A percentile compares a stretch with the other conserved stretches of the same genome.
Conservation (phyloP, 441 rosid species). For the Adansonia madagascariensis region DNA sequence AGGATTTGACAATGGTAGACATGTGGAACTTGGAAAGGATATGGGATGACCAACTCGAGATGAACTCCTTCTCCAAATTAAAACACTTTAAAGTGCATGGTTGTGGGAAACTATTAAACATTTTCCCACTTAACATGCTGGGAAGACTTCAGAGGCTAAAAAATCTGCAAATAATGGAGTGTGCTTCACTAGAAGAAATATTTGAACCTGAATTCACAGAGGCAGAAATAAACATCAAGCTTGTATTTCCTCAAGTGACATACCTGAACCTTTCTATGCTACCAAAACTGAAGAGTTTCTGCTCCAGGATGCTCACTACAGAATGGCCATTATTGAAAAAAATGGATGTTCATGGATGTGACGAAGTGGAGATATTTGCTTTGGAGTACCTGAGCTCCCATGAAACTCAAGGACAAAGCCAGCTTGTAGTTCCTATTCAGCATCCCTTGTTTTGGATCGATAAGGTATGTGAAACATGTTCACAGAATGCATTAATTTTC, state of each 20-base stretch:
- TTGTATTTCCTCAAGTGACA: constrained; percentile 23
- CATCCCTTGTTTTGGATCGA: constrained; percentile 10
- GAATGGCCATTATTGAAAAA: constrained; percentile 25
- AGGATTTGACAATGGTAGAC: constrained; percentile 8
- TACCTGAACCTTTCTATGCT: constrained; percentile 21
- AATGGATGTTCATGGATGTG: constrained; percentile 19
- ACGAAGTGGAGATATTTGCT: constrained; percentile 16
- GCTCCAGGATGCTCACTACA: constrained; percentile 4
- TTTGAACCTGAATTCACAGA: background rate
- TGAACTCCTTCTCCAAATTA: constrained; percentile 14
- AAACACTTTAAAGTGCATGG: constrained; percentile 8
- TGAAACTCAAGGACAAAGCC: background rate
- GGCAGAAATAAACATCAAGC: background rate
- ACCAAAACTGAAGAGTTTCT: constrained; percentile 31
- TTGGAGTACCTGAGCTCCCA: background rate
- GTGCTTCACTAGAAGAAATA: constrained; percentile 21
- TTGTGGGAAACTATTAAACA: background rate
- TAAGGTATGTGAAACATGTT: constrained; percentile 14
- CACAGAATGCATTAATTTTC: background rate
- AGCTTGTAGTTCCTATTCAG: background rate
- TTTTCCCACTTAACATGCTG: constrained; percentile 16
- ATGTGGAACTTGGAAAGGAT: constrained; percentile 16
- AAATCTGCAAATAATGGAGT: background rate
- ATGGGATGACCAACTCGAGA: constrained; percentile 16
- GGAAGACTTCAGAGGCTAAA: constrained; percentile 21